Evolutionary conservation across 441 rosid species (phyloP), one percentile per base, ranked within the genome.

Genomic region (Capsella rubella): DNA sequence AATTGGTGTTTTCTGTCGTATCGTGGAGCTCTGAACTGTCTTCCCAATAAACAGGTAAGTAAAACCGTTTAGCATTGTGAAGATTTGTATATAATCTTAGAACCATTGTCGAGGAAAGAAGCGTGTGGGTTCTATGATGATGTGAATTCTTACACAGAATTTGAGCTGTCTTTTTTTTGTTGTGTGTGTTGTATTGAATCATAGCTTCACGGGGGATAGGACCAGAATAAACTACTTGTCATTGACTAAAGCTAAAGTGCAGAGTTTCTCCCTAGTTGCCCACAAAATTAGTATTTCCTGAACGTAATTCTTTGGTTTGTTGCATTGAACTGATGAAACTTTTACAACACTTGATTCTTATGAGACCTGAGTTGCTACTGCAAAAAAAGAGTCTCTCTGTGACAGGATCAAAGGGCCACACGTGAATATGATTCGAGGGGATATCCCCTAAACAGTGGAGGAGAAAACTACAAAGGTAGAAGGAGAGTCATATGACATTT

Each of bases 321-420:
- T 25, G 66, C 52, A 28, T 15, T n/a, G 2, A 62, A 62, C 8
- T 28, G 27, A 11, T 3, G 8, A 49, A 34, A 4, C 32, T 21
- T 0, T 12, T 49, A 13, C 25, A 52, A 27, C 1, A 27, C 12
- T 15, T 9, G 52, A 16, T 18, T 34, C 16, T 32, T 31, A 7
- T 6, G 29, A 42, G 32, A 66, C 12, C 49, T 42, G 1, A 11
- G 52, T 68, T 35, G 59, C 21, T 35, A 21, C 0, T 11, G 5
- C 14, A 14, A 34, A 56, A 4, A 15, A 7, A 18, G 57, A 34
- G 45, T 59, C 55, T 56, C 34, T 74, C 15, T 28, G 54, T 39
- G 61, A 57, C 67, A 57, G 72, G 67, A 50, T 39, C 16, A 39
- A 65, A 47, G 2, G 35, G 72, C 28, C 35, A 39, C 63, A 74